A percentile compares a stretch with the other conserved stretches of the same genome.
phyloP scores from a whole-genome alignment of 441 rosid genomes.

The Pelargonium fulgidum region DNA sequence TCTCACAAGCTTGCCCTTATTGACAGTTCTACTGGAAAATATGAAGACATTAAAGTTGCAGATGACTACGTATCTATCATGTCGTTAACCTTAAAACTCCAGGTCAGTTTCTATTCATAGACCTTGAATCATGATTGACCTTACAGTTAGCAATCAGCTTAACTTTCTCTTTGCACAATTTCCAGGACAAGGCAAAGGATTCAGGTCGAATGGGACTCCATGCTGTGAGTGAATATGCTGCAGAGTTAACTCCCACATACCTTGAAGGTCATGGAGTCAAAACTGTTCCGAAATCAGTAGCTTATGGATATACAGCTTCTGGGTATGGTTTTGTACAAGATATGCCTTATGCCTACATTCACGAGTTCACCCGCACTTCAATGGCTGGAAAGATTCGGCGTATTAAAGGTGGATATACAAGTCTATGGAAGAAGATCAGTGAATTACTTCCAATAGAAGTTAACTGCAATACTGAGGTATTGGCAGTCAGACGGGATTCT shows the following conservation, averaged over 20 bases:
- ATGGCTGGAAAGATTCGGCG: conserved; percentile 74
- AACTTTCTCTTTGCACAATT: conserved; percentile 6
- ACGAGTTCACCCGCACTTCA: conserved; percentile 65
- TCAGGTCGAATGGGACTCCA: conserved; percentile 50
- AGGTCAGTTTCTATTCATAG: conserved; percentile 31
- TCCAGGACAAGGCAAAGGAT: conserved; percentile 51
- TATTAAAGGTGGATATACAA: conserved; percentile 52
- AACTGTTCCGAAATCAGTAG: conserved; percentile 51
- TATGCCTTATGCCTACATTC: conserved; percentile 68
- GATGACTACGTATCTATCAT: conserved; percentile 62
- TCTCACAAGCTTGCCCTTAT: conserved; percentile 59
- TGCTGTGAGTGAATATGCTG: conserved; percentile 55
- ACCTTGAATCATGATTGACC: not conserved
- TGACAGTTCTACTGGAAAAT: conserved; percentile 44
- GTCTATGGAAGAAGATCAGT: conserved; percentile 51
- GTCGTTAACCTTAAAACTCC: conserved; percentile 53
- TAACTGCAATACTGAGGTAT: conserved; percentile 39
- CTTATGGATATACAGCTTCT: conserved; percentile 72
- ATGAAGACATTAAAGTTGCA: conserved; percentile 46
- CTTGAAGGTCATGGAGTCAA: conserved; percentile 43
- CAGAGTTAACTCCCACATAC: conserved; percentile 48
- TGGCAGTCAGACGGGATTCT: conserved; percentile 33
- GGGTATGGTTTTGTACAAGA: conserved; percentile 67
- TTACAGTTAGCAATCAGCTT: not conserved
- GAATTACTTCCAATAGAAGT: conserved; percentile 40